Evolutionary conservation across 306 rosid genomes (phyloP).

Genomic region (Cucurbita argyrosperma): DNA sequence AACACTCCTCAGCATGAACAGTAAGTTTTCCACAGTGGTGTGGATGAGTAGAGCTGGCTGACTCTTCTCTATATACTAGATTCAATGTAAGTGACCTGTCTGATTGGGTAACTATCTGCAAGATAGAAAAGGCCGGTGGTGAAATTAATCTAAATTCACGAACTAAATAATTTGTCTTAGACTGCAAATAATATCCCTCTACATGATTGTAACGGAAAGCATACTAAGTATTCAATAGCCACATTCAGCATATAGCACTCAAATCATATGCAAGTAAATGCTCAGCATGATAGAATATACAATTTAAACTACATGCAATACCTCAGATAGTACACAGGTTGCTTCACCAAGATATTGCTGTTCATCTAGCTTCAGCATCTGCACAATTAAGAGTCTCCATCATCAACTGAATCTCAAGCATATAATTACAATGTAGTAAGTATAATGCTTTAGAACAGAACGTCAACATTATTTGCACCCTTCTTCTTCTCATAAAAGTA

Average conservation of each 20-base stretch:
- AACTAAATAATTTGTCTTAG: not conserved
- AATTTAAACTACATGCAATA: constrained; percentile 18
- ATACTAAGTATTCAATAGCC: not conserved
- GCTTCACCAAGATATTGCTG: constrained; percentile 96
- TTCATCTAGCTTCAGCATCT: constrained; percentile 93
- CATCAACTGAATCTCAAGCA: not conserved
- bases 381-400: constrained; percentile 23
- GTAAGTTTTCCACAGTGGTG: constrained; percentile 49
- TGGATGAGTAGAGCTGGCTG: constrained; percentile 32
- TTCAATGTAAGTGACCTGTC: constrained; percentile 50
- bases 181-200: not conserved
- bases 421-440: not conserved
- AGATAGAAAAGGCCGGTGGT: constrained; percentile 12
- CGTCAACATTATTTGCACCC: not conserved
- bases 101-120: constrained; percentile 77
- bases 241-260: not conserved
- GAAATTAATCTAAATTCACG: not conserved
- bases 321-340: constrained; percentile 77
- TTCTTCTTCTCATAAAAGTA: not conserved
- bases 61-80: constrained; percentile 45
- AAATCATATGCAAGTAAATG: not conserved
- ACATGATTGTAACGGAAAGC: not conserved
- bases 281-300: not conserved
- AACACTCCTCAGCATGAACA: constrained; percentile 74
- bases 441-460: not conserved